Percentiles rank a stretch among this genome's conserved stretches.
Evolutionary conservation across 129 eudicot genomes (phyloP).

Genomic region (Ambrosia artemisiifolia): DNA sequence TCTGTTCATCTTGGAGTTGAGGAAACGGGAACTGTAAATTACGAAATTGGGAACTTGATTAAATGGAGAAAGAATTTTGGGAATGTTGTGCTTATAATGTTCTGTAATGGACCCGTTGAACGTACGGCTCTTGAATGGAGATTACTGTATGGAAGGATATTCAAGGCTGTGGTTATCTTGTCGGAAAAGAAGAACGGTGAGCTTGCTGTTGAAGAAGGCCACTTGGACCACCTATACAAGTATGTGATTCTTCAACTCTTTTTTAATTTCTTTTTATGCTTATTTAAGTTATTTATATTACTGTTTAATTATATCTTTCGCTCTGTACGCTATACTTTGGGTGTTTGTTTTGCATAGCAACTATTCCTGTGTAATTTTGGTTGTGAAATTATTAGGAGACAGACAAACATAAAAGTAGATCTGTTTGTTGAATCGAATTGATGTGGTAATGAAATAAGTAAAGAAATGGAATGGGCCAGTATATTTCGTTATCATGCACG

Average conservation of each 20-base stretch:
- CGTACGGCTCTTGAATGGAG: constrained; percentile 98
- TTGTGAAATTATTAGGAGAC: constrained; percentile 2
- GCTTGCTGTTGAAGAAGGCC: constrained; percentile 86
- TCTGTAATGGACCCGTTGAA: constrained; percentile 90
- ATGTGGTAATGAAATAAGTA: constrained; percentile 1
- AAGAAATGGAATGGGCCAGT: not conserved
- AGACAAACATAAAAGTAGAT: not conserved
- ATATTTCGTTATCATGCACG: not conserved
- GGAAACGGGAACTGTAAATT: constrained; percentile 89
- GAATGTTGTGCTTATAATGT: constrained; percentile 90
- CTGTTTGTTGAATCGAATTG: not conserved
- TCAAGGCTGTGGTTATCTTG: constrained; percentile 90
- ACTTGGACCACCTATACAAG: constrained; percentile 78
- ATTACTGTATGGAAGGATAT: constrained; percentile 91
- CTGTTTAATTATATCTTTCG: not conserved
- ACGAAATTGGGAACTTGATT: constrained; percentile 90
- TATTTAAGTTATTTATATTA: not conserved
- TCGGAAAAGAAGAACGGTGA: constrained; percentile 71
- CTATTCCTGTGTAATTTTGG: not conserved
- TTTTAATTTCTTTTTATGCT: not conserved
- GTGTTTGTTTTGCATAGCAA: constrained; percentile 5
- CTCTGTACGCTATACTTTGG: not conserved
- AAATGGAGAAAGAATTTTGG: constrained; percentile 96
- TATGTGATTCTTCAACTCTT: constrained; percentile 32
- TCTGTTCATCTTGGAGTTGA: constrained; percentile 98